Evolutionary conservation across 2,329 filamentous ascomycete genomes (phyloP).

Genomic region (Alternaria incomplexa): DNA sequence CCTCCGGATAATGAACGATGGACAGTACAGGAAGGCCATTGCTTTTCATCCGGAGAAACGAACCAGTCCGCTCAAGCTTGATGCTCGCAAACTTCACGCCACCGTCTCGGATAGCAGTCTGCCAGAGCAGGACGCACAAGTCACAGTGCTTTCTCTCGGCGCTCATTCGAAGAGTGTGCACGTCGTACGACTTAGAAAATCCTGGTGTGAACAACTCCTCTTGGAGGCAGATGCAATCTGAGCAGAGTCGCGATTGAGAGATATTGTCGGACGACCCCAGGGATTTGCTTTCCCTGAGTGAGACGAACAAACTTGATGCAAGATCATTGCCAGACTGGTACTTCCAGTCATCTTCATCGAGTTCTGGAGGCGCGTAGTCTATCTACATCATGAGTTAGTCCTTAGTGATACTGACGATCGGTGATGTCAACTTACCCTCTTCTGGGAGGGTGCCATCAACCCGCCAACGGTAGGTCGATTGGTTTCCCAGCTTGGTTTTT

Average conservation of each 20-base stretch:
- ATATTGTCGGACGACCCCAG: neutral
- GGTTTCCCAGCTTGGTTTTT: too few species aligned
- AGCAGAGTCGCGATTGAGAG: neutral
- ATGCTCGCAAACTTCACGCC: neutral
- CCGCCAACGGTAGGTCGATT: too few species aligned
- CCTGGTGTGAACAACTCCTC: neutral
- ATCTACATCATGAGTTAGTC: neutral
- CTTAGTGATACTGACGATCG: neutral
- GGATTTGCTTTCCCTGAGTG: neutral
- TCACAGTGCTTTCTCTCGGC: neutral
- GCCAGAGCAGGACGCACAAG: neutral
- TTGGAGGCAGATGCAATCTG: neutral
- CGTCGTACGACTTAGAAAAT: neutral
- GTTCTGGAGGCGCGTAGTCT: constrained; percentile 2
- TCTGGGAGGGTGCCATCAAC: neutral
- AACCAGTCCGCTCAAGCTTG: neutral
- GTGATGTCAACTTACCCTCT: neutral
- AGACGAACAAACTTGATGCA: neutral
- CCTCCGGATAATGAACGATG: neutral
- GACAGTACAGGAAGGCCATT: neutral
- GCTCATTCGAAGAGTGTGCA: neutral
- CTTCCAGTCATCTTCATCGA: constrained; percentile 6
- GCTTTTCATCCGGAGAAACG: neutral
- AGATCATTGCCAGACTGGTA: neutral
- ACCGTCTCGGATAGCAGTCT: neutral